Base-by-base conservation (phyloP, 495 filamentous ascomycete species). In the Pseudotulostoma volvatum region DNA sequence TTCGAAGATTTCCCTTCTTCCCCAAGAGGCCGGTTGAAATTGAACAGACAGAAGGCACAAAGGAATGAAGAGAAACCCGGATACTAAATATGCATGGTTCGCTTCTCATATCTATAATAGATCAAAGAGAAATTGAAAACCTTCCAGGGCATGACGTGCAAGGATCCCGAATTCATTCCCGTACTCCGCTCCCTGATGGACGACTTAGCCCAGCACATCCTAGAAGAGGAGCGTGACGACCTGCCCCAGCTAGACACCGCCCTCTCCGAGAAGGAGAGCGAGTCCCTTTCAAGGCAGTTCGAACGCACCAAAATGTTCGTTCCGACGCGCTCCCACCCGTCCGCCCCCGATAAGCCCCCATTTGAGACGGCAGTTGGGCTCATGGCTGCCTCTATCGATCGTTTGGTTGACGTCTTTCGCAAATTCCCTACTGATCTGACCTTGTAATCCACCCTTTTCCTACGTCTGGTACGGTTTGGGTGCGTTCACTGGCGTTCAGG, bases 41-140 rank as follows among this genome's bases (percentile, higher is more conserved):
- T n/a, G n/a, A n/a, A n/a, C n/a, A n/a, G n/a, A n/a, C n/a, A n/a
- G n/a, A n/a, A n/a, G n/a, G n/a, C n/a, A n/a, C n/a, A n/a, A n/a
- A n/a, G n/a, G n/a, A n/a, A n/a, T n/a, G n/a, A n/a, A n/a, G n/a
- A n/a, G n/a, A n/a, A n/a, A n/a, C n/a, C n/a, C n/a, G n/a, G n/a
- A n/a, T n/a, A n/a, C n/a, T n/a, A n/a, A n/a, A n/a, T n/a, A n/a
- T n/a, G n/a, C n/a, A n/a, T n/a, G n/a, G n/a, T n/a, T n/a, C n/a
- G n/a, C n/a, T n/a, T n/a, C n/a, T n/a, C n/a, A n/a, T n/a, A n/a
- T n/a, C n/a, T n/a, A n/a, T n/a, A 28, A 28, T 70, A 80, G 76
- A 63, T 80, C 34, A 83, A 80, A 51, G 64, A 77, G 23, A 40
- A 63, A 15, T 64, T 82, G 13, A 70, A 78, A 38, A 51, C 49